Base-by-base conservation (phyloP, 2,329 filamentous ascomycete genomes). In the Phialocephala sp. region DNA sequence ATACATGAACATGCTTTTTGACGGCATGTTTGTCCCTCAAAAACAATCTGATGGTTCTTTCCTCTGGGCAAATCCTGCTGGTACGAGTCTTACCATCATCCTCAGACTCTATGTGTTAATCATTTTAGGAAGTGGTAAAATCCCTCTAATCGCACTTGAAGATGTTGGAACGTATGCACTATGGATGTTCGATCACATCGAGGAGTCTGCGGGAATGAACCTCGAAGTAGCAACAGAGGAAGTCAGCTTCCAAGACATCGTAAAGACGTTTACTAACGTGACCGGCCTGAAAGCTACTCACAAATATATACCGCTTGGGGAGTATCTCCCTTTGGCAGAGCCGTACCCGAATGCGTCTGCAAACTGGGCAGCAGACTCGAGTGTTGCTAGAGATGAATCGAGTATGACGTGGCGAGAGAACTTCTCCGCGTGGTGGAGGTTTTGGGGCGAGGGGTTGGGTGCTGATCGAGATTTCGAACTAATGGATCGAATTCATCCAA, bases 141-240 rank as follows among this genome's bases (percentile, higher is more conserved):
- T 50, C n/a, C 62, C 57, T 32, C 56, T 72, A 1, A 71, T 73
- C 36, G 67, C 65, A 24, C 65, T 73, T 27, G 56, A 64, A 8
- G 71, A 73, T 41, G 60, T 70, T 20, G 71, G 66, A 9, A 36
- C 59, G 41, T 73, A 71, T 57, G 66, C 35, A 1, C 65, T 68
- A 20, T 73, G 71, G 71, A 60, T 71, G 14, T 69, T 72, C 52
- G 70, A 71, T 54, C 62, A 70, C 57, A 63, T 50, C n/a, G 12
- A 24, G 11, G 62, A n/a, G 14, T 41, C 6, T 32, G 65, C 62
- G 45, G 69, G 71, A 2, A 50, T 72, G 24, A 56, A 69, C 39
- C 65, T 73, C 4, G 55, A 61, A 50, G 63, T 73, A 8, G 64
- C 62, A 27, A 72, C 69, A 1, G 69, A 72, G 14, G 47, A 68